Conservation (phyloP, 768 basidiomycete species). For the Aureoboletus auriporus region DNA sequence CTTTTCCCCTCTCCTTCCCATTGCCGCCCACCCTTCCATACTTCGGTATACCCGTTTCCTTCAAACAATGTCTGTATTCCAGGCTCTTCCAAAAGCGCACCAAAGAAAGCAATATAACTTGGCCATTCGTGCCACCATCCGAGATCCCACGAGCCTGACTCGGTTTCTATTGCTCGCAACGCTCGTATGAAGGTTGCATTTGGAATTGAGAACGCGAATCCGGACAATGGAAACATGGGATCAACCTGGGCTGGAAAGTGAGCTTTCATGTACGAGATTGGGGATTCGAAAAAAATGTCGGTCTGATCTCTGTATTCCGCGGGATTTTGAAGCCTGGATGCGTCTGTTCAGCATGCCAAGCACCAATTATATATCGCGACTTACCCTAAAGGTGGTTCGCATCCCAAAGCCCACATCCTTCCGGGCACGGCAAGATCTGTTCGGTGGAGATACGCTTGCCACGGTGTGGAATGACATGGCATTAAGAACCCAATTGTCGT, state of each 20-base stretch:
- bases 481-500: conserved; percentile 76
- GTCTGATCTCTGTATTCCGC: conserved; percentile 75
- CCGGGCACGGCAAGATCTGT: conserved; percentile 51
- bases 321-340: conserved; percentile 40
- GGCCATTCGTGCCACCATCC: conserved; percentile 79
- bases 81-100: conserved; percentile 57
- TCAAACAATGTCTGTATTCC: conserved; percentile 47
- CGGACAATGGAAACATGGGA: conserved; percentile 59
- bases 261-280: conserved; percentile 55
- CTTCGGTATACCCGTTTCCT: conserved; percentile 57
- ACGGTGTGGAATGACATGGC: conserved; percentile 97
- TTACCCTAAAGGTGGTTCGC: conserved; percentile 88
- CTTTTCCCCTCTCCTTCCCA: conserved; percentile 63
- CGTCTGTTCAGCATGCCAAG: conserved; percentile 8
- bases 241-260: conserved; percentile 69
- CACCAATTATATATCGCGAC: conserved; percentile 23
- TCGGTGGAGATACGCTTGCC: conserved; percentile 82
- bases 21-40: conserved; percentile 67
- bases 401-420: conserved; percentile 79
- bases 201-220: conserved; percentile 48
- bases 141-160: conserved; percentile 19
- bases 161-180: conserved; percentile 27
- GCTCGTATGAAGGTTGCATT: conserved; percentile 31
- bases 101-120: conserved; percentile 77
- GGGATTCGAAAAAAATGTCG: conserved; percentile 73